These are phyloP conservation scores for Thuja plicata DNA, from an alignment of 83 land plant genomes.

Conservation along the genomic window DNA sequence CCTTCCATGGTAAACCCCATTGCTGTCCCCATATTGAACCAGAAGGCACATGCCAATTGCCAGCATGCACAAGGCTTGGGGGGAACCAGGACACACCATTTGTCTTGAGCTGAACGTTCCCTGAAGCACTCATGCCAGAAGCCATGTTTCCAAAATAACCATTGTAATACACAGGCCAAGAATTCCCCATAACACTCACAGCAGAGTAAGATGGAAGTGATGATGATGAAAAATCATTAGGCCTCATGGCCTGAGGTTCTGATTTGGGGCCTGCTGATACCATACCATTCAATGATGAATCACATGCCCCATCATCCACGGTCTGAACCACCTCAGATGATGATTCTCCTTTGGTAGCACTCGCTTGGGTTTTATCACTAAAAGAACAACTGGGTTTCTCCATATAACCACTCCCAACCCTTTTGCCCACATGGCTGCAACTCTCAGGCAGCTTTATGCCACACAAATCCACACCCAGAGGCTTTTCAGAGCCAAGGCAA, in stretches of 20 bases:
- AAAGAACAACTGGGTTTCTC: constrained; percentile 8
- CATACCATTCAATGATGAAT: background rate
- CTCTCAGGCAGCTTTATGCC: background rate
- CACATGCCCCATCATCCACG: background rate
- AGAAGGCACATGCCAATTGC: background rate
- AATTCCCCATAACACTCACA: background rate
- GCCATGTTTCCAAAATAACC: background rate
- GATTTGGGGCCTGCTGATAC: background rate
- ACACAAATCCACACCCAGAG: background rate
- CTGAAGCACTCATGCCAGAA: background rate
- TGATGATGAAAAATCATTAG: background rate
- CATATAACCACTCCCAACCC: background rate
- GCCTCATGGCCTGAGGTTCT: constrained; percentile 6
- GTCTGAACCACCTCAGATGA: constrained; percentile 9
- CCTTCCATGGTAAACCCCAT: background rate
- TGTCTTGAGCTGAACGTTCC: background rate
- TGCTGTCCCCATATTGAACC: background rate
- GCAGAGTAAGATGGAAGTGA: background rate
- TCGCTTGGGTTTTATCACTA: constrained; percentile 4
- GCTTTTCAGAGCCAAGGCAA: too few species aligned
- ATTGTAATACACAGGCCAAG: background rate
- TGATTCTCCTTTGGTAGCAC: constrained; percentile 12
- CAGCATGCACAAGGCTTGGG: background rate
- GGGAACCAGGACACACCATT: background rate
- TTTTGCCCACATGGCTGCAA: background rate